Percentiles rank a stretch among this genome's conserved stretches.
These are phyloP conservation scores for Beauveria medogensis DNA, from an alignment of 2,329 filamentous ascomycete genomes.

Conservation along the genomic window DNA sequence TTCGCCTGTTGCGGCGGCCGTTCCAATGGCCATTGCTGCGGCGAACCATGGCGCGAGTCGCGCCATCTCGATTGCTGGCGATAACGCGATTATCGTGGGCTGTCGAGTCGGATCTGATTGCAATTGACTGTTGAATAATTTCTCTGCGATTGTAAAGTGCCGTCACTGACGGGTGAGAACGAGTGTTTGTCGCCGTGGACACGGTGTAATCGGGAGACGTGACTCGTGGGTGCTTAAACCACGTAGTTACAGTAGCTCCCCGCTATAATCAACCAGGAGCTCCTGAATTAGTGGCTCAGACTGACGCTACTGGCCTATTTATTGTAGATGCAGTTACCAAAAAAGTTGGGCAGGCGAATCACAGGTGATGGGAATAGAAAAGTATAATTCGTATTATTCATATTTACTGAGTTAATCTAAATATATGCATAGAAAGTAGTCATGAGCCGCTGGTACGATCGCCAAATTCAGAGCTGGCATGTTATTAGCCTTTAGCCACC, in stretches of 20 bases:
- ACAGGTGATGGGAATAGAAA: background rate
- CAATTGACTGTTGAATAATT: background rate
- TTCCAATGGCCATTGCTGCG: slow-evolving; percentile 21
- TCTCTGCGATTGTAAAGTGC: background rate
- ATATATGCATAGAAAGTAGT: too few relatives aligned
- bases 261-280: slow-evolving; percentile 1
- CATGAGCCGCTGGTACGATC: background rate
- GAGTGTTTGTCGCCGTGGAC: slow-evolving; percentile 3
- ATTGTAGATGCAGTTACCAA: background rate
- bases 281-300: background rate
- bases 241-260: background rate
- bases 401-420: background rate
- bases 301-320: background rate
- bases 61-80: slow-evolving; percentile 19
- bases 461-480: too few relatives aligned
- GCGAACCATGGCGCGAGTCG: slow-evolving; percentile 24
- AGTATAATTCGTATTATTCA: too few relatives aligned
- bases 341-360: background rate
- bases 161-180: background rate
- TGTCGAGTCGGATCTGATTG: background rate
- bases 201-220: slow-evolving; percentile 4
- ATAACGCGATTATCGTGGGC: background rate
- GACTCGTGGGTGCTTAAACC: background rate
- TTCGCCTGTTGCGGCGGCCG: slow-evolving; percentile 20
- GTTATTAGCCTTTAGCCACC: background rate